Evolutionary conservation across 345 rosid genomes (phyloP), one percentile per base, ranked within the genome.

Genomic region (Isatis tinctoria): DNA sequence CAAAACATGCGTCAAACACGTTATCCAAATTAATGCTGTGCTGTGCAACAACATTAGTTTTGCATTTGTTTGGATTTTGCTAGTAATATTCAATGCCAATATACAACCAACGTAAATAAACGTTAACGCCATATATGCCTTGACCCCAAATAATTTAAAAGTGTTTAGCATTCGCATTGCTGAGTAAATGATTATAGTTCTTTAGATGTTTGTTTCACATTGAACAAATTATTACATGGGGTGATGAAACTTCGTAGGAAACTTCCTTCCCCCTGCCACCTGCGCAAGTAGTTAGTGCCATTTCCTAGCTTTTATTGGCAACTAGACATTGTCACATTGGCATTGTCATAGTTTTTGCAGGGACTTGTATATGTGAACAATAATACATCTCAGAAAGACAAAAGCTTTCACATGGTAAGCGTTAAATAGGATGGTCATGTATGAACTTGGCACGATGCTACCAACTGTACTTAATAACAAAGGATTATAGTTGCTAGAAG

Each of bases 391-490:
- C 8, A 30, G 9, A 40, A 2, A 47, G 39, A 18, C 11, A 48
- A 40, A 48, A 35, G 20, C 43, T 8, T 63, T 73, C 76, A 72
- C 70, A 52, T 40, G 53, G 45, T 62, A 22, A 4, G 26, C 49
- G 60, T 47, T 60, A 6, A 20, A 11, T 44, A 20, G 59, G 22
- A 72, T 52, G 44, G 63, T 52, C 27, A 43, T 73, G 39, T 73
- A 7, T 72, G 26, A 72, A 30, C 36, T 61, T 72, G 53, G 53
- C 76, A 72, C 56, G 63, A 43, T 72, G 45, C 26, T 63, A 39
- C 43, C 37, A 48, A 37, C 30, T 13, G 17, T 44, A 72, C 69
- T 48, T 27, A 11, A n/a, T n/a, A n/a, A 36, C 51, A 70, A 47
- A 47, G 0, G 11, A 36, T 13, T 26, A 45, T 60, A 47, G 60